Base-by-base conservation (phyloP, 805 yeast species). In the Candida koratica region DNA sequence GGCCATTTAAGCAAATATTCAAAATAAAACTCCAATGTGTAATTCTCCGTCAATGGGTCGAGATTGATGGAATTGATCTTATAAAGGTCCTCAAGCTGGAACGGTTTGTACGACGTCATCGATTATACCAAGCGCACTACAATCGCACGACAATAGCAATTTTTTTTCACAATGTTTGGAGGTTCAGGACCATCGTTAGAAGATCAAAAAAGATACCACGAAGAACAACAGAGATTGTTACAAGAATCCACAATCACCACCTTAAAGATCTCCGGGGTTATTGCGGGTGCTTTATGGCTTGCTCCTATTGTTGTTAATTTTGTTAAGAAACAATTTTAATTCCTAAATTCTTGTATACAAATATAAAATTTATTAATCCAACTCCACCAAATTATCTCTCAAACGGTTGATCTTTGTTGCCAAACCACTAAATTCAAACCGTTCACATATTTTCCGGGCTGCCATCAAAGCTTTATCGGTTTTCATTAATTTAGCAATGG, bases 31-130 rank as follows among this genome's bases (percentile, higher is more conserved):
- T 78, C 81, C 6, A 84, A 58, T 29, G 88, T 81, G 64, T 85
- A 93, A 62, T 90, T 93, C 52, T 93, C 98, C 0, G 98, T 93
- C 36, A 93, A 69, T 1, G 84, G 82, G 51, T 93, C 98, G 14
- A 93, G 60, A 55, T 93, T 93, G 32, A 89, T 79, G 4, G 83
- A 61, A 51, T 85, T 85, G 34, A 84, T 50, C 6, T 73, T 67
- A 46, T 89, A 81, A 12, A 90, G 61, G 52, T 93, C 97, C 2
- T 88, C 79, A 3, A 95, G 89, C 44, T 81, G 84, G 52, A 93
- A 86, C 14, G 97, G 97, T 42, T 74, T 75, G 10, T 89, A 69
- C 0, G 96, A 84, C 4, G 97, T 84, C 98, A 90, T 90, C 6
- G 9, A 18, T 4, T 24, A 9, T n/a, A n/a, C n/a, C 10, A 20